Conservation (phyloP, 2,329 filamentous ascomycete genomes). For the Aspergillus fumigatus region DNA sequence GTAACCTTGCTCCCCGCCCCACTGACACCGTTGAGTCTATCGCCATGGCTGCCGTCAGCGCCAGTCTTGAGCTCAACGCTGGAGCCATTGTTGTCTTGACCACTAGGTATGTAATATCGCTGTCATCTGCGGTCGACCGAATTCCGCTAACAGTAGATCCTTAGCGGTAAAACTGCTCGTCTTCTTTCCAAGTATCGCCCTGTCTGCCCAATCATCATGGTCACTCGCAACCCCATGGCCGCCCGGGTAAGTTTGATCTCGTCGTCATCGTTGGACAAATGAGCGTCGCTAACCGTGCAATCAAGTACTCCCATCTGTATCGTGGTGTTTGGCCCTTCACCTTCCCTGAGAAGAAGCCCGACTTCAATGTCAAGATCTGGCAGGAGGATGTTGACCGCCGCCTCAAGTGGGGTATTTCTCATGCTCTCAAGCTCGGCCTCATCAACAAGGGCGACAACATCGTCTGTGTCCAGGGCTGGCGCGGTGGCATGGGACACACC, state of each 20-base stretch:
- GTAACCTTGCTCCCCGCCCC: slow-evolving; percentile 74
- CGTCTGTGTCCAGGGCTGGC: slow-evolving; percentile 64
- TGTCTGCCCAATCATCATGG: slow-evolving; percentile 99
- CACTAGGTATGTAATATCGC: slow-evolving; percentile 59
- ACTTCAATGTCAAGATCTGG: slow-evolving; percentile 91
- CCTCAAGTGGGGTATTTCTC: slow-evolving; percentile 92
- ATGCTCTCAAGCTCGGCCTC: slow-evolving; percentile 77
- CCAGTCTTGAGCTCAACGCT: slow-evolving; percentile 92
- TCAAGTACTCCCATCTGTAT: slow-evolving; percentile 81
- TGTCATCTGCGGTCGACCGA: background rate
- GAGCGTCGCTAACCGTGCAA: slow-evolving; percentile 11
- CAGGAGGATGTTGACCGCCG: slow-evolving; percentile 97
- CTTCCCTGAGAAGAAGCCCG: slow-evolving; percentile 88
- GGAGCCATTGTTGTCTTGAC: slow-evolving; percentile 94
- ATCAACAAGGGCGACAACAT: slow-evolving; percentile 72
- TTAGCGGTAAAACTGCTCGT: slow-evolving; percentile 82
- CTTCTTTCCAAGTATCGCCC: slow-evolving; percentile 97
- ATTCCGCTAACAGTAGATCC: slow-evolving; percentile 18
- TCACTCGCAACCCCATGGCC: slow-evolving; percentile 79
- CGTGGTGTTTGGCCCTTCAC: slow-evolving; percentile 97
- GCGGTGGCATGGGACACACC: slow-evolving; percentile 64
- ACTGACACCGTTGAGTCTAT: slow-evolving; percentile 88
- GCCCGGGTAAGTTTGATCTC: slow-evolving; percentile 57
- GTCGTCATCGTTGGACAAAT: background rate
- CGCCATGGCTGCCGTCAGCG: slow-evolving; percentile 93